A percentile compares a stretch with the other conserved stretches of the same genome.
Conservation (phyloP, 2,329 filamentous ascomycete species). For the Fusarium continuum region DNA sequence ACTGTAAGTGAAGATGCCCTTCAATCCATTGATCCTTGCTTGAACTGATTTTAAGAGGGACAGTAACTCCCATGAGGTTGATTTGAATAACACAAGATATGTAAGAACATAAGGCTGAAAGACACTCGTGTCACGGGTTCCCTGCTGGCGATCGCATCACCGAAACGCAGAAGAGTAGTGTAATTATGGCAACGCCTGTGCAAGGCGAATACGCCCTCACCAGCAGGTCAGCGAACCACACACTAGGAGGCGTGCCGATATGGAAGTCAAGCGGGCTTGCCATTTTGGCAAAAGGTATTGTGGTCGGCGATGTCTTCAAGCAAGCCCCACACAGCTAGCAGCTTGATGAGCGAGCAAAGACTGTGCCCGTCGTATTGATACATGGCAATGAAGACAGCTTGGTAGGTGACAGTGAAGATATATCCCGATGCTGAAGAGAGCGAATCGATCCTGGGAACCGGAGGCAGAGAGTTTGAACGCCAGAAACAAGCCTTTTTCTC, state of each 20-base stretch:
- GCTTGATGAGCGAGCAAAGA: conserved; percentile 6
- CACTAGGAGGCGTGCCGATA: neutral
- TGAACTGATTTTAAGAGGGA: too few relatives aligned
- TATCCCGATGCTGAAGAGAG: neutral
- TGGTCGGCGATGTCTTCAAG: conserved; percentile 6
- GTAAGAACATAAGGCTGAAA: too few relatives aligned
- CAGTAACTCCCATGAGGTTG: neutral
- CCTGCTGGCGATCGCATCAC: neutral
- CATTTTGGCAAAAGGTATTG: conserved; percentile 11
- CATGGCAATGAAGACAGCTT: neutral
- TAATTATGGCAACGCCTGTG: conserved; percentile 39
- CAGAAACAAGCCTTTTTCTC: neutral
- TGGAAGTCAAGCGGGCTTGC: conserved; percentile 29
- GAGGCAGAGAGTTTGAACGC: neutral
- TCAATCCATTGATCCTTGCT: neutral
- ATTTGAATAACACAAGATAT: too few relatives aligned
- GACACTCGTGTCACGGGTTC: neutral
- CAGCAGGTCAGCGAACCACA: neutral
- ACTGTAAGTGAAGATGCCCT: neutral
- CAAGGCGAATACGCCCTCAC: conserved; percentile 30
- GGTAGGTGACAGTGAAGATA: neutral
- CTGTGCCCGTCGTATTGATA: neutral
- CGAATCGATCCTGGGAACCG: neutral
- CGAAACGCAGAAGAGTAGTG: neutral
- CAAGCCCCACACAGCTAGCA: neutral